Evolutionary conservation across 805 yeast genomes (phyloP).

Genomic region (Metschnikowia sp.): DNA sequence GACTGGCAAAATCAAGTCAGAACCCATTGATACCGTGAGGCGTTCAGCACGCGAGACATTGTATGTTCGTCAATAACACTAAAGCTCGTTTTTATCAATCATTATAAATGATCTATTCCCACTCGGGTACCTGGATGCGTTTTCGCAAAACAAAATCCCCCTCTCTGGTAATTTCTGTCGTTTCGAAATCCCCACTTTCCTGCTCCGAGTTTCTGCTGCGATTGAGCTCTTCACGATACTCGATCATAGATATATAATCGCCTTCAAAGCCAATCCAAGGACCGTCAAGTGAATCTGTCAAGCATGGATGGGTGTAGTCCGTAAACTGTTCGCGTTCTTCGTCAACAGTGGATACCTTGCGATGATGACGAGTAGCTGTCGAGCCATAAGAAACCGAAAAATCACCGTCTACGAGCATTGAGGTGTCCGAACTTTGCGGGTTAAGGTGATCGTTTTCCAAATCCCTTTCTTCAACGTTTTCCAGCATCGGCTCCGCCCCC

Average conservation of each 20-base stretch:
- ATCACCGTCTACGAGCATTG: constrained; percentile 17
- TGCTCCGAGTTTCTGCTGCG: too few relatives aligned
- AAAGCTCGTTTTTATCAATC: too few relatives aligned
- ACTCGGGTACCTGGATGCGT: constrained; percentile 17
- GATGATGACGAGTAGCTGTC: constrained; percentile 16
- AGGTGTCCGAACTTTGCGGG: constrained; percentile 6
- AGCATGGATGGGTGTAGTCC: constrained; percentile 48
- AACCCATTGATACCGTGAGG: too few relatives aligned
- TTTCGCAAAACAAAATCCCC: constrained; percentile 15
- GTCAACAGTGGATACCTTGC: constrained; percentile 51
- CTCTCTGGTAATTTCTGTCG: background rate
- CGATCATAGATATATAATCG: constrained; percentile 43
- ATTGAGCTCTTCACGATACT: constrained; percentile 18
- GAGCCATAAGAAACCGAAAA: constrained; percentile 11
- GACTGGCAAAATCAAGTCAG: too few relatives aligned
- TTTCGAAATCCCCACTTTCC: too few relatives aligned
- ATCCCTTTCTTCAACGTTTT: background rate
- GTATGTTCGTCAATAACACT: too few relatives aligned
- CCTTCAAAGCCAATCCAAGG: constrained; percentile 59
- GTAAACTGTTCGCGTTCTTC: constrained; percentile 53
- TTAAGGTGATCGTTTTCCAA: background rate
- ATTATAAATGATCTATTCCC: constrained; percentile 11
- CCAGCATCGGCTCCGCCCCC: background rate
- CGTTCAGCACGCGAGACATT: background rate
- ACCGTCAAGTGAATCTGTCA: constrained; percentile 48